Evolutionary conservation across 768 basidiomycete genomes (phyloP), one percentile per base, ranked within the genome.

Genomic region (Porphyrellus cyaneotinctus): DNA sequence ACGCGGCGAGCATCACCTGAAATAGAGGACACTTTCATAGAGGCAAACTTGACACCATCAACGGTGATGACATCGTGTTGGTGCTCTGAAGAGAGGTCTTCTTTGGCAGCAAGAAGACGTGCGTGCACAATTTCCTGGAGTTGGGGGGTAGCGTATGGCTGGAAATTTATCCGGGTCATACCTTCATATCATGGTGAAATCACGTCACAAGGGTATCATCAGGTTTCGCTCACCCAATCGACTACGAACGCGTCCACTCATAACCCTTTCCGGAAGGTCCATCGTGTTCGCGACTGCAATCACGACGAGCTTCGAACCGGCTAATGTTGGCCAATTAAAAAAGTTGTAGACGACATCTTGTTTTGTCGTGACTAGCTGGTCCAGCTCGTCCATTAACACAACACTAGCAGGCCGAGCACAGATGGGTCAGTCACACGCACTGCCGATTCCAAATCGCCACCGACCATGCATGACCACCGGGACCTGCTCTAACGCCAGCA

Each of bases 281-380:
- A 97, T 95, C 28, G 95, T 94, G 66, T 98, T 99, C 8, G 97
- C 97, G 1, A 99, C 94, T 0, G 97, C 95, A 46, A 99, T 81
- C 2, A 99, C 97, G 47, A 97, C 85, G 6, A 99, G 79, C 67
- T 89, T 91, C 52, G 92, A 94, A 18, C 84, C 85, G 0, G 81
- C 78, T 46, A 97, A 75, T 4, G 94, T 95, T 2, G 97, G 97
- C 95, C 97, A 99, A 67, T 99, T 98, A 79, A 98, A 98, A 72
- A 99, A 98, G 64, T 97, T 97, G 72, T 99, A 99, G 20, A 99
- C 89, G 11, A 99, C 95, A 53, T 99, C 95, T 68, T 99, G 95
- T 66, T 97, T 97, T 17, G 88, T 76, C 1, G 95, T 98, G 60
- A 98, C 84, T 26, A 99, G 78, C 68, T 98, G 97, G 70, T 99